Evolutionary conservation across 225 moss, liverwort and hornwort species (phyloP).

Genomic region (Asterella californica): DNA sequence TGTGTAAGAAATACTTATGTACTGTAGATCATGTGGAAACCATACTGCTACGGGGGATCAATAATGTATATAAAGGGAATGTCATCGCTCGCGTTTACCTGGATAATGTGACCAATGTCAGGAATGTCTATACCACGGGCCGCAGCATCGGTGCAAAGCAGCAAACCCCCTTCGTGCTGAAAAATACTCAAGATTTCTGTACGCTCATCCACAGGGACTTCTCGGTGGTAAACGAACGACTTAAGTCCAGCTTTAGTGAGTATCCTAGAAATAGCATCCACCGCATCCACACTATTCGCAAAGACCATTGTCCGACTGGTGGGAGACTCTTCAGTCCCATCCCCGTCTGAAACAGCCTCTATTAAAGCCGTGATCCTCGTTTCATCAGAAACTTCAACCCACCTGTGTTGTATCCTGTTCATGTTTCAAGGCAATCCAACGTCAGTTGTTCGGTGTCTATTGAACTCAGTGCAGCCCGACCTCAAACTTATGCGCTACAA

Average conservation of each 20-base stretch:
- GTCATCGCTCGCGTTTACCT: constrained; percentile 14
- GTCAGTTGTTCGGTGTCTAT: not conserved
- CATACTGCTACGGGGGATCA: no score
- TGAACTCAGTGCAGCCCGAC: not conserved
- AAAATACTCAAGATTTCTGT: constrained; percentile 58
- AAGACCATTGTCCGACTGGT: constrained; percentile 75
- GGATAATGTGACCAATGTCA: constrained; percentile 78
- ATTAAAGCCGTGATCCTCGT: constrained; percentile 52
- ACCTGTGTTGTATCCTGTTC: constrained; percentile 62
- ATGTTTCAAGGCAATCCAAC: not conserved
- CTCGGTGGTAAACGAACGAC: constrained; percentile 75
- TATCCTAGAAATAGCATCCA: constrained; percentile 68
- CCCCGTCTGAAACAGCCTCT: constrained; percentile 42
- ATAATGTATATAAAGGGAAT: no score
- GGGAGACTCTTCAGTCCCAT: constrained; percentile 21
- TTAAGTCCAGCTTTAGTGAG: constrained; percentile 60
- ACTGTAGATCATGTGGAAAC: no score
- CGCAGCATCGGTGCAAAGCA: constrained; percentile 88
- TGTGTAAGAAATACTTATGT: no score
- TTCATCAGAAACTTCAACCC: constrained; percentile 66
- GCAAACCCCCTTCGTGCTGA: constrained; percentile 76
- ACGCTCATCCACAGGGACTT: constrained; percentile 61
- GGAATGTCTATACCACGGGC: constrained; percentile 93
- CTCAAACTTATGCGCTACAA: not conserved
- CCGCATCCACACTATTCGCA: constrained; percentile 83